Conservation (phyloP, 306 rosid species). For the Inga laurina region DNA sequence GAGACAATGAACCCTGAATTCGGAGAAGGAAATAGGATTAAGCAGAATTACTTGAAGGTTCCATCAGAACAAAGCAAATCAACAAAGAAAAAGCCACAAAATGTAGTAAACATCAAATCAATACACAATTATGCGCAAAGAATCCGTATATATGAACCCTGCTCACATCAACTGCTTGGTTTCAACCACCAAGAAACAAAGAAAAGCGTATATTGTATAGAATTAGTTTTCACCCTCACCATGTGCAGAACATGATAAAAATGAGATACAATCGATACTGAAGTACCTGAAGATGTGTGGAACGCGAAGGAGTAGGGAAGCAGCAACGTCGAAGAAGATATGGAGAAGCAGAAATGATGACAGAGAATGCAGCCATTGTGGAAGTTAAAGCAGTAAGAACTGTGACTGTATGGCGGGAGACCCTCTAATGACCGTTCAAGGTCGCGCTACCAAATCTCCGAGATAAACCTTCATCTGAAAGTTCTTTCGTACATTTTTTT, state of each 20-base stretch:
- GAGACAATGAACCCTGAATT: constrained; percentile 29
- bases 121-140: background rate
- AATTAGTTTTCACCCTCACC: background rate
- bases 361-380: constrained; percentile 40
- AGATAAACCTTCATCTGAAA: constrained; percentile 21
- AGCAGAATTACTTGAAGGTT: background rate
- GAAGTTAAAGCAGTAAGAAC: background rate
- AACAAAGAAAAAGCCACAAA: background rate
- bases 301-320: constrained; percentile 31
- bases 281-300: constrained; percentile 27
- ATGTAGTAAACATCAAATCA: background rate
- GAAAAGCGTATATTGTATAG: background rate
- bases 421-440: constrained; percentile 35
- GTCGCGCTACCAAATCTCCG: constrained; percentile 36
- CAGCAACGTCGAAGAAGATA: constrained; percentile 9
- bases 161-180: background rate
- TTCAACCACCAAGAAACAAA: background rate
- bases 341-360: constrained; percentile 36
- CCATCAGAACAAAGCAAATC: background rate
- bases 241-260: background rate
- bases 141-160: background rate
- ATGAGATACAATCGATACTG: background rate
- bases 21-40: constrained; percentile 12
- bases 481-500: background rate
- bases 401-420: constrained; percentile 61